phyloP scores from a whole-genome alignment of 495 filamentous ascomycete genomes.

The Darksidea phi region DNA sequence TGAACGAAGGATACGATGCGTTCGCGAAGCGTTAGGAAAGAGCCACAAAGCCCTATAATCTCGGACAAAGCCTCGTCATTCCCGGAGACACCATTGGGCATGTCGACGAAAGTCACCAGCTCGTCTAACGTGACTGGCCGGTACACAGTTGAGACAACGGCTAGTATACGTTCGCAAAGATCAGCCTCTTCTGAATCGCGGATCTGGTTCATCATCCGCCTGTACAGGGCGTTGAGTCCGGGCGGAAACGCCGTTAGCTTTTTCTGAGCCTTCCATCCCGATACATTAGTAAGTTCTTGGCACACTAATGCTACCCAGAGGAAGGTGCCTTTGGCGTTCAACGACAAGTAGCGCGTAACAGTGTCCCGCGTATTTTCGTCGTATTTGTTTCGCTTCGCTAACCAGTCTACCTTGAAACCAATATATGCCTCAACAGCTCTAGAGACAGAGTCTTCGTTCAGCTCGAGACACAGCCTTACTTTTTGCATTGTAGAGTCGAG shows the following conservation, averaged over 20 bases:
- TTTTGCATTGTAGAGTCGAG: conserved; percentile 5
- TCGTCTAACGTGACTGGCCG: background rate
- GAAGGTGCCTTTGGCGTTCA: conserved; percentile 35
- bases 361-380: conserved; percentile 13
- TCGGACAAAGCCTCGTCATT: no score
- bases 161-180: conserved; percentile 18
- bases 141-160: conserved; percentile 3
- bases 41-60: no score
- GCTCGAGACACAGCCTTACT: conserved; percentile 14
- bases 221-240: conserved; percentile 40
- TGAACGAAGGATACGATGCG: no score
- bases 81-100: no score
- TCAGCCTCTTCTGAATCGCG: conserved; percentile 34
- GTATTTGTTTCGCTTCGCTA: conserved; percentile 30
- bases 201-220: conserved; percentile 41
- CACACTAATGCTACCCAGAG: conserved; percentile 33
- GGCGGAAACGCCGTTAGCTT: conserved; percentile 33
- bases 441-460: conserved; percentile 14
- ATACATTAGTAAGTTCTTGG: conserved; percentile 22
- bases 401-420: background rate
- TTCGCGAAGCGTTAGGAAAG: no score
- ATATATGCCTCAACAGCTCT: conserved; percentile 8
- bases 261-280: background rate
- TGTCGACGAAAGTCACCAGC: no score
- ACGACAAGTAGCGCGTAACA: conserved; percentile 13